Percentiles rank a stretch among this genome's conserved stretches.
Evolutionary conservation across 2,329 filamentous ascomycete genomes (phyloP).

Genomic region (Claviceps africana): DNA sequence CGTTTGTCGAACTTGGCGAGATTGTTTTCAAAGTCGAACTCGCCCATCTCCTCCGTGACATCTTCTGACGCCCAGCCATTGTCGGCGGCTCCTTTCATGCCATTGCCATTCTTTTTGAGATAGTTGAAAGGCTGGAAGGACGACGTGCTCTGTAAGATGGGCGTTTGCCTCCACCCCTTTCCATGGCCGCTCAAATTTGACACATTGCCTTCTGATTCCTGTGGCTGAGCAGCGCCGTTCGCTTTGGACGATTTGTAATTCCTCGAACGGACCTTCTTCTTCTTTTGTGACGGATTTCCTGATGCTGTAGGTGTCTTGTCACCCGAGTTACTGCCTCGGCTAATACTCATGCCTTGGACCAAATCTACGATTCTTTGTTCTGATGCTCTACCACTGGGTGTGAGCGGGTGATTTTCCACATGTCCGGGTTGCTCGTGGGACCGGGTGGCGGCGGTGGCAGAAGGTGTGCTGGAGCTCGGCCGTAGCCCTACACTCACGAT

Average conservation of each 20-base stretch:
- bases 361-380: conserved; percentile 14
- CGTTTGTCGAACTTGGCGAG: conserved; percentile 92
- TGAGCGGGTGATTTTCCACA: not conserved
- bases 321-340: conserved; percentile 8
- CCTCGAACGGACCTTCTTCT: conserved; percentile 16
- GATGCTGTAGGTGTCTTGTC: conserved; percentile 10
- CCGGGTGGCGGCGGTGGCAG: conserved; percentile 8
- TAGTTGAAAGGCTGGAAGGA: conserved; percentile 50
- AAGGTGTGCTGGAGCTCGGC: conserved; percentile 18
- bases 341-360: conserved; percentile 14
- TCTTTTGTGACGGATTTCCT: conserved; percentile 16
- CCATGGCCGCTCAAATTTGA: conserved; percentile 23
- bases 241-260: conserved; percentile 19
- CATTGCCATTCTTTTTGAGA: conserved; percentile 41
- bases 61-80: conserved; percentile 95
- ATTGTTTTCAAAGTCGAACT: conserved; percentile 85
- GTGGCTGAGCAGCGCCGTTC: conserved; percentile 15
- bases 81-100: conserved; percentile 32
- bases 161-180: conserved; percentile 46
- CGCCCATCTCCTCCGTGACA: conserved; percentile 83
- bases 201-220: conserved; percentile 11
- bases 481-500: conserved; percentile 55
- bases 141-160: conserved; percentile 44
- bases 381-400: conserved; percentile 6
- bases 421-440: conserved; percentile 4